Base-by-base conservation (phyloP, 2,329 filamentous ascomycete genomes). In the Arthrobotrys conoides region DNA sequence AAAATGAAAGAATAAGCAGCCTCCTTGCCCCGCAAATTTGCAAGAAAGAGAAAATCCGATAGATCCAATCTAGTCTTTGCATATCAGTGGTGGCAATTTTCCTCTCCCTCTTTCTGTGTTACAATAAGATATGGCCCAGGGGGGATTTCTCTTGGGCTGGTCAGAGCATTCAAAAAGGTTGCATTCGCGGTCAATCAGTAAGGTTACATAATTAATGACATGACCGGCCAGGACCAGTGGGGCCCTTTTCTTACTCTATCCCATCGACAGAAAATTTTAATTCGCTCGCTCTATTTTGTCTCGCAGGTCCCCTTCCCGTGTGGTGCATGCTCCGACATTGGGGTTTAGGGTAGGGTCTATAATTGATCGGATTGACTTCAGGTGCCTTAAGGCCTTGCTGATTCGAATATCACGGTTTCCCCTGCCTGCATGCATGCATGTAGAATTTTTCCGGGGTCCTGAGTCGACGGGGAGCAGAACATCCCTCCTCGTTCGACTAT, bases 1-100 rank as follows among this genome's bases (percentile, higher is more conserved):
- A 73, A 73, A 73, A 73, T 73, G 24, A 55, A 61, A 71, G 27
- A 71, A 69, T 77, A 77, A 77, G 73, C 73, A 71, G 73, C 38
- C 49, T 49, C 65, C 57, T 67, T 41, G 59, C 36, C 63, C 33
- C 65, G 48, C 49, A 36, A 71, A 57, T 66, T 66, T 71, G 41
- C 55, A 33, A 30, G 27, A 30, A 30, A 30, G 6, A 30, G 6
- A 30, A 36, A 71, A 41, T 51, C 61, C 67, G 59, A 53, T 22
- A 64, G 51, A 38, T 4, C 18, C 27, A 59, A 55, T 59, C 27
- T 68, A 59, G 44, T 59, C 27, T 68, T 68, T 30, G 18, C 38
- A 22, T 65, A 36, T 36, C 24, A 41, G 36, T 33, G 55, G 41
- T 44, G 57, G 48, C n/a, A 38, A 33, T 36, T 55, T 61, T 46